Conservation (phyloP, 2,329 filamentous ascomycete genomes). For the Aspergillus niger region DNA sequence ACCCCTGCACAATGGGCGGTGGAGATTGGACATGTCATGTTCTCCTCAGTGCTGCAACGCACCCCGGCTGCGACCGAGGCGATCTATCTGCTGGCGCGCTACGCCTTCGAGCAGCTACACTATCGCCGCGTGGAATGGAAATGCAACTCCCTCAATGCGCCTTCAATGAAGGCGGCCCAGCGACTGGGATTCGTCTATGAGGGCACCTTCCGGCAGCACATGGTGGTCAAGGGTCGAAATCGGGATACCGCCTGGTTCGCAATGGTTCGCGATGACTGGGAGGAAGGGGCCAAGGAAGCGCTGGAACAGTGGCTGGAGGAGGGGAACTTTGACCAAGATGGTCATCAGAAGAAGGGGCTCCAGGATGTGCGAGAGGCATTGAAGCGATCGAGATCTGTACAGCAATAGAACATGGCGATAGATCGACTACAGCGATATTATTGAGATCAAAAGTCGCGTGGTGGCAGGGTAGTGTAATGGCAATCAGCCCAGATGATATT, state of each 20-base stretch:
- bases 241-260: slow-evolving; percentile 65
- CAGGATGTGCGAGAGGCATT: neutral
- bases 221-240: slow-evolving; percentile 59
- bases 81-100: slow-evolving; percentile 57
- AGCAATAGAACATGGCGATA: no score
- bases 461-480: no score
- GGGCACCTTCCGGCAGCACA: slow-evolving; percentile 63
- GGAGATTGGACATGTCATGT: slow-evolving; percentile 61
- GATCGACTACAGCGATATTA: no score
- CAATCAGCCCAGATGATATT: no score
- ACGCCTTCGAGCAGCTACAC: slow-evolving; percentile 57
- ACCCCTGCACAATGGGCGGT: slow-evolving; percentile 52
- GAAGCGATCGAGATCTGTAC: neutral
- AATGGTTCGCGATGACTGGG: slow-evolving; percentile 63
- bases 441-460: no score
- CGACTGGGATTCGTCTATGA: slow-evolving; percentile 63
- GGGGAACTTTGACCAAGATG: slow-evolving; percentile 58
- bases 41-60: slow-evolving; percentile 53
- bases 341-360: slow-evolving; percentile 21
- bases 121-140: slow-evolving; percentile 67
- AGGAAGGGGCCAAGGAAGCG: slow-evolving; percentile 55
- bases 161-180: slow-evolving; percentile 57
- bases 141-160: slow-evolving; percentile 58
- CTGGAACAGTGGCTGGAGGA: slow-evolving; percentile 59
- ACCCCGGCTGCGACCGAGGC: slow-evolving; percentile 61